Conservation (phyloP, 225 moss, liverwort and hornwort species). For the Antitrichia curtipendula region DNA sequence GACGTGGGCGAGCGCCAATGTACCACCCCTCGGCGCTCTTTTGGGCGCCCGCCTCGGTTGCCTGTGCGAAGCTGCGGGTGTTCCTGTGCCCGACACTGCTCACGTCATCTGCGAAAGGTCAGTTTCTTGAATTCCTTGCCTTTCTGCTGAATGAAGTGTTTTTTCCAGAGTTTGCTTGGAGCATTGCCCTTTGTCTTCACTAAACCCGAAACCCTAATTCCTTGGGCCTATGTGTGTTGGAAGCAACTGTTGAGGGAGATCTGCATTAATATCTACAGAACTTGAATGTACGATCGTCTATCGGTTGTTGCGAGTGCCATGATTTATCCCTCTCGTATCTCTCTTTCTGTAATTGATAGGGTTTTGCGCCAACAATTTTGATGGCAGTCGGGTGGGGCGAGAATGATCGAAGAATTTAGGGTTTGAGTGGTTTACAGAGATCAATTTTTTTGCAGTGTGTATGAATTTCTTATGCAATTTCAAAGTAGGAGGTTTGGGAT, state of each 20-base stretch:
- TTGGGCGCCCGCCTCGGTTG: slow-evolving; percentile 39
- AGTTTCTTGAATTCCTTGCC: background rate
- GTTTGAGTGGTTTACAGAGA: background rate
- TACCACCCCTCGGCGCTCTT: slow-evolving; percentile 48
- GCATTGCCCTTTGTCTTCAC: background rate
- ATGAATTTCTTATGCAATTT: background rate
- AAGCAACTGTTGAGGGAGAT: background rate
- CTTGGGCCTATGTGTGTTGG: background rate
- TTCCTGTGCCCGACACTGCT: slow-evolving; percentile 20
- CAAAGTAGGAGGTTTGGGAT: background rate
- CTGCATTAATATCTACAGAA: background rate
- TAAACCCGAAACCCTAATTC: background rate
- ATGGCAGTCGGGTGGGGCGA: background rate
- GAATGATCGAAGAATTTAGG: background rate
- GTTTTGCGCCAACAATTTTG: background rate
- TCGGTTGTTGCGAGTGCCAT: background rate
- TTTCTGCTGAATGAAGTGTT: background rate
- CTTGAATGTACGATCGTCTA: background rate
- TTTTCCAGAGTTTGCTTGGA: background rate
- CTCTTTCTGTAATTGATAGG: background rate
- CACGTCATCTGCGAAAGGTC: slow-evolving; percentile 49
- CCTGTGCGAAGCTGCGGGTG: slow-evolving; percentile 29
- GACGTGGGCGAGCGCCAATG: slow-evolving; percentile 51
- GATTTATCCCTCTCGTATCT: background rate
- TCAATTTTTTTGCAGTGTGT: no score